Evolutionary conservation across 2,329 filamentous ascomycete genomes (phyloP), one percentile per base, ranked within the genome.

Genomic region (Fusarium sp.): DNA sequence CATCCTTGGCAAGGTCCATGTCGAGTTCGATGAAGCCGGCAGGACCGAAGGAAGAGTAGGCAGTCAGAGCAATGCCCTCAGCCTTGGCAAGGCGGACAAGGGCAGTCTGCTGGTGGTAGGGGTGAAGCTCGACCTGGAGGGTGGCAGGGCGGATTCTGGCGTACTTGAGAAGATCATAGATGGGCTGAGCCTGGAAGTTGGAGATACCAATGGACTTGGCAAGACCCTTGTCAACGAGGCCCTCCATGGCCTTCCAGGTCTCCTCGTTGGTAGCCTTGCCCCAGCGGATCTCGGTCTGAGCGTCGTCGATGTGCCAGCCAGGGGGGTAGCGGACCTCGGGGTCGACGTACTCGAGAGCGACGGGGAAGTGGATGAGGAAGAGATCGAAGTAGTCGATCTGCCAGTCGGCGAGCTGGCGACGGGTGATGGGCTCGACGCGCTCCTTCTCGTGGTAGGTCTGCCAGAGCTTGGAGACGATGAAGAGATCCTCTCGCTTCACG

Each of bases 401-500:
- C 90, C 92, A 95, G 85, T 95, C 92, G 72, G 89, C 87, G 66
- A 95, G 89, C 82, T 95, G 92, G 77, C 90, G 91, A 80, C 88
- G 88, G 81, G 85, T 87, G 77, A 96, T 94, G 61, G 90, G 90
- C 81, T 91, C 89, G 67, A 95, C 92, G 74, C 87, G 87, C 73
- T 95, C 90, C 74, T 86, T 86, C 76, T 95, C 91, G 85, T 97
- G 93, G 88, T 94, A 97, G 72, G 90, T 91, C 84, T 95, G 94
- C 94, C 94, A 97, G 61, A 97, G 91, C 86, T 97, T 97, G 81
- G 91, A 94, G 70, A 95, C 92, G 78, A 97, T 90, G 88, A 97
- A 97, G 78, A 97, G 91, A 24, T 97, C 93, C 81, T 92, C 89
- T 63, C 93, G 91, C 85, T 91, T 94, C 73, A 95, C 92, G 61